phyloP scores from a whole-genome alignment of 2,329 filamentous ascomycete genomes.

The Alternaria postmessia region DNA sequence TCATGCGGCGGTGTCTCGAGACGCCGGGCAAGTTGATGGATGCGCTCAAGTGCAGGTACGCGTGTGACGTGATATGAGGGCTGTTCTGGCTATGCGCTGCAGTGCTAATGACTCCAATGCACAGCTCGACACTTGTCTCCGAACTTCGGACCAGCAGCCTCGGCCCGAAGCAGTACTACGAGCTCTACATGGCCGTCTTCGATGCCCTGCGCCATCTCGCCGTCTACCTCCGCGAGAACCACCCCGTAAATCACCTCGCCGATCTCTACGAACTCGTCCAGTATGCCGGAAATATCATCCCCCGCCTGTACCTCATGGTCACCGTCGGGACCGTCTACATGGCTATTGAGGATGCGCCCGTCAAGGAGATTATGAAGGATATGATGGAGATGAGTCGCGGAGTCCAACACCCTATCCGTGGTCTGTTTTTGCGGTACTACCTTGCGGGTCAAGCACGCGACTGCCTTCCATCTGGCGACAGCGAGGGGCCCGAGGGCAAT shows the following conservation, averaged over 20 bases:
- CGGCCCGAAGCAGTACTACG: conserved; percentile 99
- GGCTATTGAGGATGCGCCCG: conserved; percentile 95
- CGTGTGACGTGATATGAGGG: conserved; percentile 8
- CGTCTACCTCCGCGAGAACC: conserved; percentile 94
- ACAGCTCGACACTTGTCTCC: conserved; percentile 95
- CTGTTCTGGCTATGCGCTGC: neutral
- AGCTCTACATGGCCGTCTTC: conserved; percentile 99
- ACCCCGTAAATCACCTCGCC: conserved; percentile 96
- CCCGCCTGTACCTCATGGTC: conserved; percentile 97
- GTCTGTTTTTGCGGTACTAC: conserved; percentile 95
- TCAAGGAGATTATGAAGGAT: conserved; percentile 99
- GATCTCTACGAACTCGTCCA: conserved; percentile 98
- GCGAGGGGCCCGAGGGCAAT: conserved; percentile 94
- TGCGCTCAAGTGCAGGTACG: conserved; percentile 97
- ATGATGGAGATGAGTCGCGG: conserved; percentile 99
- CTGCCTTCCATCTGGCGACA: conserved; percentile 78
- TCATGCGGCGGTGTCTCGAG: conserved; percentile 98
- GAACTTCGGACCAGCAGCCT: conserved; percentile 96
- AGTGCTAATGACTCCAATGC: conserved; percentile 16
- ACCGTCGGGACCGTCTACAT: conserved; percentile 99
- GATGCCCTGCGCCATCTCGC: conserved; percentile 96
- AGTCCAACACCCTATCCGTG: conserved; percentile 95
- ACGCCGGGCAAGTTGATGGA: conserved; percentile 99
- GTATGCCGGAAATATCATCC: conserved; percentile 97
- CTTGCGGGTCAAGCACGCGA: conserved; percentile 94